These are phyloP conservation scores for Trichosporon coremiiforme DNA, from an alignment of 1,284 basidiomycete species.

Conservation along the genomic window DNA sequence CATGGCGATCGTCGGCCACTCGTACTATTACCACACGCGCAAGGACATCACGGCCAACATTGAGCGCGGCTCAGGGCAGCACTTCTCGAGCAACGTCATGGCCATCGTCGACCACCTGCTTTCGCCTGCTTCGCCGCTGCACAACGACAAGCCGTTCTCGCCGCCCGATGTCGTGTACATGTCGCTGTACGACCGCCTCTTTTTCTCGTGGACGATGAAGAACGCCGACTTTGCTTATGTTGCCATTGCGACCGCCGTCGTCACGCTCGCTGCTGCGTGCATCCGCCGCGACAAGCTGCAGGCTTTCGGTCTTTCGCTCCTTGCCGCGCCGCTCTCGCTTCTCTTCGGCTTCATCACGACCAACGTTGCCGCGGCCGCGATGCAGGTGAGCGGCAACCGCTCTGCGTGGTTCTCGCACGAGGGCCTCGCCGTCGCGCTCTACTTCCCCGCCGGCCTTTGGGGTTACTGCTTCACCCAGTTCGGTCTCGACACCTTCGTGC, in stretches of 20 bases:
- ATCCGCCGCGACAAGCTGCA: conserved; percentile 48
- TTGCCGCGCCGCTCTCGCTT: conserved; percentile 60
- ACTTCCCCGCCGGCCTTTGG: conserved; percentile 69
- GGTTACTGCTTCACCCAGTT: conserved; percentile 52
- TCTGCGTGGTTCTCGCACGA: conserved; percentile 67
- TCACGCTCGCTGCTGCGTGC: conserved; percentile 52
- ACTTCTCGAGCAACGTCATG: conserved; percentile 90
- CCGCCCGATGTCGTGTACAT: conserved; percentile 66
- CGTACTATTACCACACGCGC: conserved; percentile 87
- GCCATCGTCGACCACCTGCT: conserved; percentile 81
- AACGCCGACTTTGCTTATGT: conserved; percentile 73
- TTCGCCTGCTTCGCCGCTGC: conserved; percentile 47
- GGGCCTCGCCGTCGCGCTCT: conserved; percentile 71
- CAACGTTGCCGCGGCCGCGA: conserved; percentile 72
- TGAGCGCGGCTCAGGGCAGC: conserved; percentile 60
- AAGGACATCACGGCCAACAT: conserved; percentile 44
- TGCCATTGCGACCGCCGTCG: conserved; percentile 57
- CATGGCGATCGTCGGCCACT: conserved; percentile 88
- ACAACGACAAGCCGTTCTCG: conserved; percentile 41
- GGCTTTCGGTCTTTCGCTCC: conserved; percentile 59
- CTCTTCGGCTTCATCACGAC: conserved; percentile 62
- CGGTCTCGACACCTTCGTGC: conserved; percentile 38
- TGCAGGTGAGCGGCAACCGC: conserved; percentile 68
- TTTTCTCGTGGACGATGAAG: conserved; percentile 69
- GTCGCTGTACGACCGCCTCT: conserved; percentile 68